Evolutionary conservation across 2,329 filamentous ascomycete species (phyloP), one percentile per base, ranked within the genome.

Genomic region (Aureobasidium musti): DNA sequence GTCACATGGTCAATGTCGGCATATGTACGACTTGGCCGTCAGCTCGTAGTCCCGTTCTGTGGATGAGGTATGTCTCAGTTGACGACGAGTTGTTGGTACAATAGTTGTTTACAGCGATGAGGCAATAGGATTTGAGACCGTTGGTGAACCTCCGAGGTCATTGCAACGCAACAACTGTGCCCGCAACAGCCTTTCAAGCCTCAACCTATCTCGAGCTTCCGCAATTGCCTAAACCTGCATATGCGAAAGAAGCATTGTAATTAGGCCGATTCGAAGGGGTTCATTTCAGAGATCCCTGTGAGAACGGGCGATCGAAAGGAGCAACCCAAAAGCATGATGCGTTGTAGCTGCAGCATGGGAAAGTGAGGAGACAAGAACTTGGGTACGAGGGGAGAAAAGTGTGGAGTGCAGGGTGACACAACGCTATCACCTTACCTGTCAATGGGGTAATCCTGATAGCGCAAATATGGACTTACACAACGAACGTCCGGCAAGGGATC

Each of bases 321-420:
- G 57, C n/a, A 49, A 49, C 57, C 41, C 35, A 61, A 49, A 49
- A 61, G 8, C 3, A 47, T 57, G 23, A 26, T 57, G 33, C 33
- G 53, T 43, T 43, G 37, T 43, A 19, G 53, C 57, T 61, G 28
- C 43, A 49, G 57, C n/a, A 23, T 13, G 30, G 5, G 41, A 28
- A 49, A n/a, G 41, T 26, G 56, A 35, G 43, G 56, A 23, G 56
- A 59, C 37, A 30, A 26, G 41, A 47, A 37, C 26, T 47, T 47
- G 56, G 41, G 35, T 60, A 60, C 56, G 28, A 49, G 35, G 30
- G 43, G 2, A 41, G 49, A 26, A 30, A 35, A 35, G 33, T 63
- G 59, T 41, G 59, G 59, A 63, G 57, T 49, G 57, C 57, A 61
- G n/a, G 39, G 59, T 63, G 45, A 52, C 47, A 63, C 59, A 63